Conservation (phyloP, 2,329 filamentous ascomycete genomes). For the Colletotrichum australisinense region DNA sequence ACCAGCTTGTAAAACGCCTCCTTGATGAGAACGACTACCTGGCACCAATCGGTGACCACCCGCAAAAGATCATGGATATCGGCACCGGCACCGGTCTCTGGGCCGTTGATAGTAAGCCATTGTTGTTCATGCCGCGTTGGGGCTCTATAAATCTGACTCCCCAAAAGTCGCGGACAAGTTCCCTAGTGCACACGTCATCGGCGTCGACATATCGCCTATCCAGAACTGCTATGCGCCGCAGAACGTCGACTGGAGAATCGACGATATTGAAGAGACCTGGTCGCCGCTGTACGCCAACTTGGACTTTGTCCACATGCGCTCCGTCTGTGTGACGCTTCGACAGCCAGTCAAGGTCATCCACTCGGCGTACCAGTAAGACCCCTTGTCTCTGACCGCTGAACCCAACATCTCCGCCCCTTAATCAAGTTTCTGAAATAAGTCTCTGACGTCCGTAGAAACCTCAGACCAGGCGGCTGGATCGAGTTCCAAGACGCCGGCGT, state of each 20-base stretch:
- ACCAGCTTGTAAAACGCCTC: conserved; percentile 60
- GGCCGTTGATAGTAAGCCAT: conserved; percentile 61
- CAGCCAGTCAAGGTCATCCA: conserved; percentile 61
- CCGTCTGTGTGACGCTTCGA: conserved; percentile 61
- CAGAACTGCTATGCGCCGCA: conserved; percentile 62
- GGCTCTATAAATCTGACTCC: conserved; percentile 8
- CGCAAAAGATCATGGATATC: conserved; percentile 62
- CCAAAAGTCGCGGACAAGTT: conserved; percentile 57
- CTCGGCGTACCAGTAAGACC: conserved; percentile 56
- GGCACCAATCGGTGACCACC: conserved; percentile 55
- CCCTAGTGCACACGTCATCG: conserved; percentile 58
- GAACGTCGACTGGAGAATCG: conserved; percentile 65
- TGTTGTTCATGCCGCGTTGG: background rate
- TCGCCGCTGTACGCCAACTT: conserved; percentile 50
- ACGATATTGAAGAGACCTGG: conserved; percentile 53
- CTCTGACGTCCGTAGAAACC: conserved; percentile 39
- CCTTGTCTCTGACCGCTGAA: background rate
- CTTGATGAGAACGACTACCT: conserved; percentile 54
- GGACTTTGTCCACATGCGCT: conserved; percentile 66
- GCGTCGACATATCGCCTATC: conserved; percentile 57
- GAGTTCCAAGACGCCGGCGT: conserved; percentile 51
- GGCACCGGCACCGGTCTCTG: conserved; percentile 65
- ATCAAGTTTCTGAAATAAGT: conserved; percentile 14
- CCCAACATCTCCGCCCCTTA: background rate
- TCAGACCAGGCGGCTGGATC: conserved; percentile 53